Percentiles rank a stretch among this genome's conserved stretches.
These are phyloP conservation scores for Plectosphaerella plurivora DNA, from an alignment of 2,329 filamentous ascomycete genomes.

Conservation along the genomic window DNA sequence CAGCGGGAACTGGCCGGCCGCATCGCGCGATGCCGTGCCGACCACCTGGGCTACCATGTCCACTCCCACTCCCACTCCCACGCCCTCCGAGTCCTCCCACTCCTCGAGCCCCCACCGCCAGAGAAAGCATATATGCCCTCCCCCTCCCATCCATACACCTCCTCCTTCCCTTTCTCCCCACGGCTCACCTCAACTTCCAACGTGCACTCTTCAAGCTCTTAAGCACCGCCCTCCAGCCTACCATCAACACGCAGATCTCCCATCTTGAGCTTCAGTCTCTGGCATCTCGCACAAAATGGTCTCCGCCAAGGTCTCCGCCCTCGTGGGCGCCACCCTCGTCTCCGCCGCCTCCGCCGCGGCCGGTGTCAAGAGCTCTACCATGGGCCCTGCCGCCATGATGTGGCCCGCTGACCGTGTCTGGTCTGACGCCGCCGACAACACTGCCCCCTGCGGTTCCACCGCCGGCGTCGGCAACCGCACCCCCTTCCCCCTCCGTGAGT, in stretches of 20 bases:
- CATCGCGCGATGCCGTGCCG: background rate
- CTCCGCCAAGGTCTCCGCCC: slow-evolving; percentile 9
- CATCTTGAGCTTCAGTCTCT: background rate
- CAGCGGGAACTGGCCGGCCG: background rate
- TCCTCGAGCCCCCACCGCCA: background rate
- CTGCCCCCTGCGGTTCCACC: slow-evolving; percentile 51
- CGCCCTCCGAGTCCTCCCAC: background rate
- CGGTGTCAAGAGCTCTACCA: slow-evolving; percentile 18
- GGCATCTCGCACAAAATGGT: slow-evolving; percentile 9
- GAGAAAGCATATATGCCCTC: slow-evolving; percentile 4
- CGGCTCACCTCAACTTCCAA: slow-evolving; percentile 2
- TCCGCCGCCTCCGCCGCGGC: slow-evolving; percentile 3
- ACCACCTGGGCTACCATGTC: background rate
- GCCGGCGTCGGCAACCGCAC: slow-evolving; percentile 44
- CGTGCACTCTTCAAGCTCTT: background rate
- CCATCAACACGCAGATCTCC: background rate
- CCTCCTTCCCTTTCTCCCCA: background rate
- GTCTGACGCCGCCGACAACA: slow-evolving; percentile 50
- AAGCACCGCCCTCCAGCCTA: background rate
- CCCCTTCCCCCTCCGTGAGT: slow-evolving; percentile 49
- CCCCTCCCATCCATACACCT: background rate
- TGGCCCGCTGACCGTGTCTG: slow-evolving; percentile 56
- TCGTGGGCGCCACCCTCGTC: slow-evolving; percentile 7
- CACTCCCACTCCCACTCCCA: too few relatives aligned
- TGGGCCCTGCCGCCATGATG: slow-evolving; percentile 55